A percentile compares a stretch with the other conserved stretches of the same genome.
Evolutionary conservation across 805 yeast species (phyloP).

Genomic region (Yamadazyma nakazawae): DNA sequence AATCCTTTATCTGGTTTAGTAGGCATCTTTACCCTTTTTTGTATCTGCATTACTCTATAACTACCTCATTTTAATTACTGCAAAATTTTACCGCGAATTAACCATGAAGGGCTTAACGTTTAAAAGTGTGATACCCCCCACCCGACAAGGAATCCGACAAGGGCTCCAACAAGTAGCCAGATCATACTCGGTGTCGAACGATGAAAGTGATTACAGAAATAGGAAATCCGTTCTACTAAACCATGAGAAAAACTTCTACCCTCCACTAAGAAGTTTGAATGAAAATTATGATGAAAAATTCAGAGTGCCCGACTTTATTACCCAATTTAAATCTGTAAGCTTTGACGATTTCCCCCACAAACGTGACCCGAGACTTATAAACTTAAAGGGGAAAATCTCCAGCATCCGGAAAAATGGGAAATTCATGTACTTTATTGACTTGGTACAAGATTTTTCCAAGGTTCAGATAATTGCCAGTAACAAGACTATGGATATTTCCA

Average conservation of each 20-base stretch:
- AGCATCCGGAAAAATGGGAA: constrained; percentile 64
- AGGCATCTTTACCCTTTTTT: too few relatives aligned
- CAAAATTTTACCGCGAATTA: background rate
- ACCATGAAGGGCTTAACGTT: background rate
- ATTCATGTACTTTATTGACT: constrained; percentile 66
- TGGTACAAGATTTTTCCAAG: constrained; percentile 54
- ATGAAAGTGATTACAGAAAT: constrained; percentile 10
- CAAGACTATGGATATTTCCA: constrained; percentile 40
- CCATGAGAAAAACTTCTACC: constrained; percentile 7
- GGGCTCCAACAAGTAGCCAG: background rate
- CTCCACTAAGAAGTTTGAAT: constrained; percentile 6
- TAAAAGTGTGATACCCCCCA: background rate
- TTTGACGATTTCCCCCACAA: constrained; percentile 6
- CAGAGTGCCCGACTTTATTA: constrained; percentile 9
- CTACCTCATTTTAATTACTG: background rate
- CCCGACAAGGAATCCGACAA: too few relatives aligned
- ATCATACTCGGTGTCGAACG: background rate
- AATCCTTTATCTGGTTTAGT: too few relatives aligned
- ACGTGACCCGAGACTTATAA: constrained; percentile 3
- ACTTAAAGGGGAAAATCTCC: constrained; percentile 53
- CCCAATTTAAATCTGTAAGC: background rate
- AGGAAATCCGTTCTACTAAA: constrained; percentile 6
- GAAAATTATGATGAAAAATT: constrained; percentile 2
- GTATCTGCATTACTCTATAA: too few relatives aligned
- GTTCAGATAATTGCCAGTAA: constrained; percentile 64